A percentile compares a stretch with the other conserved stretches of the same genome.
Conservation (phyloP, 768 basidiomycete species). For the Porpolomopsis calyptriformis region DNA sequence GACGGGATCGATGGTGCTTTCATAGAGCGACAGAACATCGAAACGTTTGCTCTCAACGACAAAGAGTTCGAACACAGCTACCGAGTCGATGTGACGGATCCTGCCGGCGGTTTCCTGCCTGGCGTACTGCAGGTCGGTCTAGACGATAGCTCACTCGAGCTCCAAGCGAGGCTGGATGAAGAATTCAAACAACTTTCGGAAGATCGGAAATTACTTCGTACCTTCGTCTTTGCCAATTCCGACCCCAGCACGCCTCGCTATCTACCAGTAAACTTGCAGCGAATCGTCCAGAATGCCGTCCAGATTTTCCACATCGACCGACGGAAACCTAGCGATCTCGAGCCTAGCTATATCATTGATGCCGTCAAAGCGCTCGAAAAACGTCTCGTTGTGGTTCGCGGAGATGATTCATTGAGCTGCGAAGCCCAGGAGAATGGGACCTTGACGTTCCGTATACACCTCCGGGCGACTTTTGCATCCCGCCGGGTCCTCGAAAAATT, state of each 20-base stretch:
- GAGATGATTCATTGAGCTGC: constrained; percentile 59
- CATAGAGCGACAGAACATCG: constrained; percentile 92
- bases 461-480: constrained; percentile 79
- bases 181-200: constrained; percentile 46
- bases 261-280: constrained; percentile 89
- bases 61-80: constrained; percentile 83
- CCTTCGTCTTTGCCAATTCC: constrained; percentile 71
- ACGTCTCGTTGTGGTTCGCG: constrained; percentile 80
- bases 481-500: constrained; percentile 81
- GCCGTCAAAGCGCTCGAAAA: constrained; percentile 63
- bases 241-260: constrained; percentile 68
- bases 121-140: constrained; percentile 81
- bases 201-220: constrained; percentile 72
- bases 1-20: constrained; percentile 98
- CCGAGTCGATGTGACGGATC: constrained; percentile 89
- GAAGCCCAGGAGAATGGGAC: constrained; percentile 87
- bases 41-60: constrained; percentile 76
- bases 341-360: constrained; percentile 79
- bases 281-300: constrained; percentile 88
- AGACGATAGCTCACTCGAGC: constrained; percentile 70
- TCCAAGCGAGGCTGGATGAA: constrained; percentile 79
- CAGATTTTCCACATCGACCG: constrained; percentile 97
- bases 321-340: constrained; percentile 86
- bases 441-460: constrained; percentile 85
- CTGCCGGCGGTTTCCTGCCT: constrained; percentile 64